These are phyloP conservation scores for Gremmenia infestans DNA, from an alignment of 2,329 filamentous ascomycete genomes.

Conservation along the genomic window DNA sequence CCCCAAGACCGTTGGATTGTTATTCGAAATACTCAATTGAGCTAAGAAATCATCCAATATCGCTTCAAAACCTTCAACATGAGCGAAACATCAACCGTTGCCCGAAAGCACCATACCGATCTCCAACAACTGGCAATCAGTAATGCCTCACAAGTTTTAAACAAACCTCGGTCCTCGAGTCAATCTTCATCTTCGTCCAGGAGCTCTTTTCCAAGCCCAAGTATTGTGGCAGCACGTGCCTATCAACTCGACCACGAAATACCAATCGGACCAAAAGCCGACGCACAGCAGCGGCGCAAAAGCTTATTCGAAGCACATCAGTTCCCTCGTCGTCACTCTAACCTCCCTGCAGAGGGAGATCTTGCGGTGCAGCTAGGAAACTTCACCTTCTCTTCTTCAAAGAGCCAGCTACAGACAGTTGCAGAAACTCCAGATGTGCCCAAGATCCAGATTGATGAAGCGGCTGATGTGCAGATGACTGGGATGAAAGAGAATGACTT, in stretches of 20 bases:
- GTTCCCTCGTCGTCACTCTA: constrained; percentile 20
- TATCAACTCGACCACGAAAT: constrained; percentile 19
- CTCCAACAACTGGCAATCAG: constrained; percentile 10
- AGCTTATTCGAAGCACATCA: constrained; percentile 14
- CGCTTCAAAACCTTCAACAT: neutral
- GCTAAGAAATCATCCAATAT: neutral
- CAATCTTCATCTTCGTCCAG: constrained; percentile 1
- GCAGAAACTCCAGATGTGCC: constrained; percentile 8
- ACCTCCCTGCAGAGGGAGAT: neutral
- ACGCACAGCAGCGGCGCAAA: constrained; percentile 12
- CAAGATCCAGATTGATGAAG: constrained; percentile 6
- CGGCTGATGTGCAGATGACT: neutral
- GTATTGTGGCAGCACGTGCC: constrained; percentile 23
- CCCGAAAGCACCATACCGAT: constrained; percentile 11
- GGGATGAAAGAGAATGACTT: constrained; percentile 1
- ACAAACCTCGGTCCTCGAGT: neutral
- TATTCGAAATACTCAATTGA: neutral
- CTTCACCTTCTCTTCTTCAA: constrained; percentile 13
- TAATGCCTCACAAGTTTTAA: neutral
- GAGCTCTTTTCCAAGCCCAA: constrained; percentile 21
- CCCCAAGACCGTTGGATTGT: neutral
- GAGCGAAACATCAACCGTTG: constrained; percentile 4
- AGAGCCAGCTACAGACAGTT: constrained; percentile 10
- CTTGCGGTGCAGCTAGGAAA: constrained; percentile 10
- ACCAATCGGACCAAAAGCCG: constrained; percentile 8